These are phyloP conservation scores for Kluyveromyces sp. DNA, from an alignment of 1,139 yeast species.

Conservation along the genomic window DNA sequence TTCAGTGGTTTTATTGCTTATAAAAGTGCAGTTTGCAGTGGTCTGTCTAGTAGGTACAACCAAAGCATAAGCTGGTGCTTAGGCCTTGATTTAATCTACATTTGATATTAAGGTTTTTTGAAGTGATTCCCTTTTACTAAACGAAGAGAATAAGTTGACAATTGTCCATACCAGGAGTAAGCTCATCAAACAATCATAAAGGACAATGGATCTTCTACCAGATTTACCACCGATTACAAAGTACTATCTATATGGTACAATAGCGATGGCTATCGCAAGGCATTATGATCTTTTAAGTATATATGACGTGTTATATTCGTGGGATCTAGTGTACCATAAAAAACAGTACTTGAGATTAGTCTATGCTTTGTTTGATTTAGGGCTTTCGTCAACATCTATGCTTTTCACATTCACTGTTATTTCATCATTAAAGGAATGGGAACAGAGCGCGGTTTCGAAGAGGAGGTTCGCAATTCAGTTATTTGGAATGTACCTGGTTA, in stretches of 20 bases:
- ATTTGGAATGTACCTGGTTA: conserved; percentile 11
- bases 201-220: conserved; percentile 1
- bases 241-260: conserved; percentile 24
- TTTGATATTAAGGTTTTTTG: too few species aligned
- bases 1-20: neutral
- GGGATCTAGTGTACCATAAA: conserved; percentile 25
- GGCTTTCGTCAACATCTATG: conserved; percentile 9
- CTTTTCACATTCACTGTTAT: conserved; percentile 20
- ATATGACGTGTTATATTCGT: conserved; percentile 20
- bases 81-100: too few species aligned
- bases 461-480: conserved; percentile 23
- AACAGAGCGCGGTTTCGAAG: conserved; percentile 19
- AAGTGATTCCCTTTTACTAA: too few species aligned
- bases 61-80: too few species aligned
- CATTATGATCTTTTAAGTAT: conserved; percentile 19
- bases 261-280: conserved; percentile 20
- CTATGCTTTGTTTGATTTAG: conserved; percentile 22
- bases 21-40: neutral
- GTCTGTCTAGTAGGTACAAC: too few species aligned
- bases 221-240: conserved; percentile 24
- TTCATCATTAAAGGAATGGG: conserved; percentile 20
- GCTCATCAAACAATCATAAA: neutral
- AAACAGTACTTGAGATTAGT: conserved; percentile 25
- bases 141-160: too few species aligned
- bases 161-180: too few species aligned